Evolutionary conservation across 441 rosid genomes (phyloP), one percentile per base, ranked within the genome.

Genomic region (Populus hybrid): DNA sequence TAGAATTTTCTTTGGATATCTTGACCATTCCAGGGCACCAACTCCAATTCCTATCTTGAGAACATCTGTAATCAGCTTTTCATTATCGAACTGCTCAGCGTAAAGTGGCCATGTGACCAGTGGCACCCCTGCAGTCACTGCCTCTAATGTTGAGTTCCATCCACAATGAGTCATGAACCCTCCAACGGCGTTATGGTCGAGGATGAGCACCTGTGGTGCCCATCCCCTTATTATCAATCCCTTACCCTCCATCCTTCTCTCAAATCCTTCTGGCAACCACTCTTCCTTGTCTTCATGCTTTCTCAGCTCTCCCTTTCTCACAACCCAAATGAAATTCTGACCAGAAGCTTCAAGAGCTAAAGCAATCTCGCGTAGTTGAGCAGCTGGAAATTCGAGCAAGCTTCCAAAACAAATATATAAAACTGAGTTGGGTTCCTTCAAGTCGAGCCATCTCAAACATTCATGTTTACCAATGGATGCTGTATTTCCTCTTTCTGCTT

Each of bases 11-110:
- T 72, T 81, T 1, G 14, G 32, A n/a, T 65, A 18, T 21, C 21
- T 23, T 10, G 36, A 32, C 81, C 81, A 76, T 70, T 70, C 42
- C 72, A 74, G 32, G 5, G 59, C 86, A 21, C 91, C 88, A 10
- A 83, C 85, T 12, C 82, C 24, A 4, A 86, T 81, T 38, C 87
- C 79, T 12, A 71, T 69, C 34, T n/a, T 40, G 18, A 77, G 21
- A 24, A 70, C 64, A 18, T 71, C 36, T 2, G 75, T 40, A n/a
- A 77, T 57, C 61, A 77, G 32, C 9, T 40, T 64, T 70, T 77
- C 79, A 40, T 77, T 77, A 21, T 0, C 64, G 16, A 77, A 77
- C 16, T 77, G 79, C 2, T 77, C 79, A 6, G 42, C 75, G 1
- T 7, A 32, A 19, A 71, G 12, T 3, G 79, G 79, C 79, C 79